phyloP scores from a whole-genome alignment of 139 green algal genomes.

The Tetratostichococcus sp. region DNA sequence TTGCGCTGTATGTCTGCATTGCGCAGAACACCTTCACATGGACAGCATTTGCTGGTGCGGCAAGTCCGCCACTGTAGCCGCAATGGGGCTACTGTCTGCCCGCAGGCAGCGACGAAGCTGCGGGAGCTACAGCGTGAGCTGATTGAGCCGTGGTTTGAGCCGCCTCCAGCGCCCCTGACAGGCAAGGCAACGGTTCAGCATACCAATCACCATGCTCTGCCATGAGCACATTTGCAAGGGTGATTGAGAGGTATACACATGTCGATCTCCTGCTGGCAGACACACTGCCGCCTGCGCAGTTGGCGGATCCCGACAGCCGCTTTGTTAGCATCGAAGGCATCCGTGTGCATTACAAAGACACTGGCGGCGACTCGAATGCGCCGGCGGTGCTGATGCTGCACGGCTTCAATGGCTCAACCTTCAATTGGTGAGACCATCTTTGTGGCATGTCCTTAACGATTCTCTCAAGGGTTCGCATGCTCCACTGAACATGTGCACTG shows the following conservation, averaged over 20 bases:
- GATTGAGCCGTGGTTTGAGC: not conserved
- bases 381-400: slow-evolving; percentile 58
- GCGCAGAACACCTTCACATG: too few species aligned
- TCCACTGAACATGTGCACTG: too few species aligned
- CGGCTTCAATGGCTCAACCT: slow-evolving; percentile 55
- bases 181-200: too few species aligned
- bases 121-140: not conserved
- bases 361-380: not conserved
- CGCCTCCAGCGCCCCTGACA: not conserved
- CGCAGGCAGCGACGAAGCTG: not conserved
- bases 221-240: too few species aligned
- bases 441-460: not conserved
- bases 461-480: too few species aligned
- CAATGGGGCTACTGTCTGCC: too few species aligned
- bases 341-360: slow-evolving; percentile 59
- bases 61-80: too few species aligned
- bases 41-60: too few species aligned
- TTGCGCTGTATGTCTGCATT: too few species aligned
- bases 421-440: slow-evolving; percentile 30
- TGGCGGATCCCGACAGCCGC: slow-evolving; percentile 52
- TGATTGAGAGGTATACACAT: too few species aligned
- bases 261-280: slow-evolving; percentile 16
- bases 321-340: slow-evolving; percentile 47
- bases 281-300: slow-evolving; percentile 28
- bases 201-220: too few species aligned